A percentile compares a stretch with the other conserved stretches of the same genome.
phyloP scores from a whole-genome alignment of 345 rosid genomes.

The Bretschneidera sinensis region DNA sequence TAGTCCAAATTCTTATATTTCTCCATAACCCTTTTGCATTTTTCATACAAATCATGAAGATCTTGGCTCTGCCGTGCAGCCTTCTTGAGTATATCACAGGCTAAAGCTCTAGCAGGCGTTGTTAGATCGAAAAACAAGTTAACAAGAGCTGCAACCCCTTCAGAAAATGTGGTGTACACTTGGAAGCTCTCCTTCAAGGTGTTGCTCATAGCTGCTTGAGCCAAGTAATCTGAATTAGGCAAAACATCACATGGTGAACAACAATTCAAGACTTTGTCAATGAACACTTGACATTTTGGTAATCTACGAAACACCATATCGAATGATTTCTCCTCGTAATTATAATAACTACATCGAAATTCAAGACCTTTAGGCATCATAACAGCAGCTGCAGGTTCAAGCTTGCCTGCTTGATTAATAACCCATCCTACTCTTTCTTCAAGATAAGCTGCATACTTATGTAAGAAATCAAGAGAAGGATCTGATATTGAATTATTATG shows the following conservation, averaged over 20 bases:
- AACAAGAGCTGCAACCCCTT: conserved; percentile 46
- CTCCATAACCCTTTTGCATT: conserved; percentile 39
- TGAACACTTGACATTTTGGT: conserved; percentile 61
- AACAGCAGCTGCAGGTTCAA: conserved; percentile 42
- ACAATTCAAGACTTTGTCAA: conserved; percentile 59
- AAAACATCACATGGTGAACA: conserved; percentile 28
- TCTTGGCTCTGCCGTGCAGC: conserved; percentile 51
- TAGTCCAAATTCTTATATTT: conserved; percentile 58
- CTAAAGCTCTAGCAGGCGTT: conserved; percentile 52
- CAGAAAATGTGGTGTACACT: conserved; percentile 48
- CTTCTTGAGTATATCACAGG: conserved; percentile 57
- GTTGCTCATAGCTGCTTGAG: conserved; percentile 54
- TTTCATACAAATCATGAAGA: conserved; percentile 49
- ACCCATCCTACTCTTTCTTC: conserved; percentile 78
- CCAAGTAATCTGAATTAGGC: conserved; percentile 33
- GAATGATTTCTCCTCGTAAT: conserved; percentile 44
- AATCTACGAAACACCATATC: conserved; percentile 54
- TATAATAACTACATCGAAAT: conserved; percentile 30
- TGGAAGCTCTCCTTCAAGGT: conserved; percentile 87
- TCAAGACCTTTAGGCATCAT: conserved; percentile 31
- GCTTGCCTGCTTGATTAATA: conserved; percentile 80
- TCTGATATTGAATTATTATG: conserved; percentile 17
- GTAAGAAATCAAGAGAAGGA: conserved; percentile 39
- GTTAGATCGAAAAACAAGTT: conserved; percentile 64
- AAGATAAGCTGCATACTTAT: conserved; percentile 60